phyloP scores from a whole-genome alignment of 495 filamentous ascomycete genomes.

The Podospora australis region DNA sequence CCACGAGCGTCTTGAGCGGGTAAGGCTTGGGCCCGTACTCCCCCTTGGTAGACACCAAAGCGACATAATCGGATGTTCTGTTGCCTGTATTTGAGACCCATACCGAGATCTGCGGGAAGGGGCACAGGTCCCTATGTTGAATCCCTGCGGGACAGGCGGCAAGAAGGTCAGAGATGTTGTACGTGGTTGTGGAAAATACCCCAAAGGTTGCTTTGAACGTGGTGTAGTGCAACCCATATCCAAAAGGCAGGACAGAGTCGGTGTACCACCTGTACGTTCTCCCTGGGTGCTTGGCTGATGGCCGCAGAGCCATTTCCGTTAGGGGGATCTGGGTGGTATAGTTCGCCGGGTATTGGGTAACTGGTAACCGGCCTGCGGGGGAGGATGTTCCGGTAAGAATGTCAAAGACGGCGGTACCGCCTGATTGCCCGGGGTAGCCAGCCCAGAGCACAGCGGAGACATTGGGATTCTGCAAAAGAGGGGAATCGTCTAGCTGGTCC shows the following conservation, averaged over 20 bases:
- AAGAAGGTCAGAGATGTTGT: constrained; percentile 17
- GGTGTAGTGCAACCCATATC: constrained; percentile 44
- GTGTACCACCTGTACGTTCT: constrained; percentile 42
- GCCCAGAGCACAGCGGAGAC: constrained; percentile 48
- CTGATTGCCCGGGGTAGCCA: constrained; percentile 51
- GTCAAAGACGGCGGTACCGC: constrained; percentile 45
- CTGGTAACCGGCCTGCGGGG: constrained; percentile 55
- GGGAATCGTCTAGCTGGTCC: constrained; percentile 49
- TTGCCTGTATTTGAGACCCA: constrained; percentile 44
- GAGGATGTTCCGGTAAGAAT: constrained; percentile 45
- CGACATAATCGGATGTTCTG: constrained; percentile 49
- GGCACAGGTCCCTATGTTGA: constrained; percentile 34
- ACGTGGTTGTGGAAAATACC: constrained; percentile 2
- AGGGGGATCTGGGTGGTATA: constrained; percentile 35
- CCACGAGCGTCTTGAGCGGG: constrained; percentile 56
- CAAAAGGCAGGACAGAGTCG: constrained; percentile 37
- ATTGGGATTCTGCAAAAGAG: constrained; percentile 42
- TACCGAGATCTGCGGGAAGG: constrained; percentile 35
- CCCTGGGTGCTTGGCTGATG: constrained; percentile 26
- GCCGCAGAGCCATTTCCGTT: constrained; percentile 39
- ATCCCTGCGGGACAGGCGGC: constrained; percentile 13
- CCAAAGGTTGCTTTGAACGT: constrained; percentile 38
- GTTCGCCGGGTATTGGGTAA: constrained; percentile 42
- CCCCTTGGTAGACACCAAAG: constrained; percentile 49
- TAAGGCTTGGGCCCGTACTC: constrained; percentile 51